A percentile compares a stretch with the other conserved stretches of the same genome.
These are phyloP conservation scores for Eucalyptus tenuipes DNA, from an alignment of 345 rosid species.

Conservation along the genomic window DNA sequence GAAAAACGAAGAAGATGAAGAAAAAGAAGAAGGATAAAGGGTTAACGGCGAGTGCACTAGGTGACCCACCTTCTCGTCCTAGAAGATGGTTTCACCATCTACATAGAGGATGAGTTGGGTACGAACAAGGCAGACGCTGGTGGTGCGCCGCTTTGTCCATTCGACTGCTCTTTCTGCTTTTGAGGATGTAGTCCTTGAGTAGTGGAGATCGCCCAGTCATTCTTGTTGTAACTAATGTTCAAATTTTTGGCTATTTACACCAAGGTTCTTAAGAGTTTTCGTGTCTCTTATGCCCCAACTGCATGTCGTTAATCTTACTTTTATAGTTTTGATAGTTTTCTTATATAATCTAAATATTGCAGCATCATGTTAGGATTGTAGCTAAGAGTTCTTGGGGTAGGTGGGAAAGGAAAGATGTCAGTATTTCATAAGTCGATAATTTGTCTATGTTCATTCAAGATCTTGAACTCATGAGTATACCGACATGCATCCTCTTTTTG, in stretches of 20 bases:
- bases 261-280: background rate
- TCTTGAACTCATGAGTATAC: background rate
- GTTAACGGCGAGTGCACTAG: too few species aligned
- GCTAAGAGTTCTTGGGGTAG: background rate
- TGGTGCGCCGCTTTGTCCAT: slow-evolving; percentile 63
- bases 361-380: background rate
- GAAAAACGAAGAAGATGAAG: too few species aligned
- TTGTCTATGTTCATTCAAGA: background rate
- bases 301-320: background rate
- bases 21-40: too few species aligned
- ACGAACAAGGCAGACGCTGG: too few species aligned
- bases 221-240: background rate
- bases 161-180: slow-evolving; percentile 75
- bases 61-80: too few species aligned
- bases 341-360: background rate
- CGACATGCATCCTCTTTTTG: background rate
- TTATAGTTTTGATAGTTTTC: background rate
- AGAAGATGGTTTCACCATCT: too few species aligned
- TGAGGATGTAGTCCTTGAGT: slow-evolving; percentile 1
- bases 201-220: background rate
- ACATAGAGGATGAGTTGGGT: too few species aligned
- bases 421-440: background rate
- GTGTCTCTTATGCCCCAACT: background rate
- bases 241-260: background rate
- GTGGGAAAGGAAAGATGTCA: too few species aligned